Evolutionary conservation across 129 eudicot genomes (phyloP), one percentile per base, ranked within the genome.

Genomic region (Solidago caesia): DNA sequence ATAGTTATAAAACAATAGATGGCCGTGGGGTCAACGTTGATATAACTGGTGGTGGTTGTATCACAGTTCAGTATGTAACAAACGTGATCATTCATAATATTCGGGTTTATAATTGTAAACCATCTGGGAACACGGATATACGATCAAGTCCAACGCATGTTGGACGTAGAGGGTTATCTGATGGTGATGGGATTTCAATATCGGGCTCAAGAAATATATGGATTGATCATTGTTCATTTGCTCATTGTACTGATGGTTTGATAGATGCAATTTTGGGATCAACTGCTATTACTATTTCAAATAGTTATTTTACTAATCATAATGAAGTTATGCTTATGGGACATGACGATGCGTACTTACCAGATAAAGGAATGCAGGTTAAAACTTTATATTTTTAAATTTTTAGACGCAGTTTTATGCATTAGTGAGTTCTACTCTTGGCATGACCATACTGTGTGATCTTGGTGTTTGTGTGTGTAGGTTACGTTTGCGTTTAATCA

Each of bases 271-370:
- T 85, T 14, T 73, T 82, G 76, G 92, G 84, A 7, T 85, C 92
- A 15, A 88, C 92, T 8, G 89, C 85, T 3, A 82, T 88, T 11
- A 88, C 92, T 0, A 85, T 88, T 58, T 88, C 92, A 0, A 88
- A 88, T 66, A 88, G 79, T 62, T 83, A 88, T 65, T 82, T 88
- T 45, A 65, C 92, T 42, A 84, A 85, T 73, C 92, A 88, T 81
- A 79, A 88, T 47, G 88, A 88, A 76, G 93, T 88, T 41, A 87
- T 87, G 92, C 81, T 87, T 14, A 74, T 87, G 70, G 92, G 92
- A 5, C 89, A 85, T 51, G 83, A 81, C 43, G 92, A 87, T 55
- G 76, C 82, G 4, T 80, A 87, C 52, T 16, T 70, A 27, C 83
- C 89, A 0, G 92, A 87, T 72, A 84, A 86, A 59, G 87, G 87